Evolutionary conservation across 805 yeast genomes (phyloP).

Genomic region (Saturnispora mendoncae): DNA sequence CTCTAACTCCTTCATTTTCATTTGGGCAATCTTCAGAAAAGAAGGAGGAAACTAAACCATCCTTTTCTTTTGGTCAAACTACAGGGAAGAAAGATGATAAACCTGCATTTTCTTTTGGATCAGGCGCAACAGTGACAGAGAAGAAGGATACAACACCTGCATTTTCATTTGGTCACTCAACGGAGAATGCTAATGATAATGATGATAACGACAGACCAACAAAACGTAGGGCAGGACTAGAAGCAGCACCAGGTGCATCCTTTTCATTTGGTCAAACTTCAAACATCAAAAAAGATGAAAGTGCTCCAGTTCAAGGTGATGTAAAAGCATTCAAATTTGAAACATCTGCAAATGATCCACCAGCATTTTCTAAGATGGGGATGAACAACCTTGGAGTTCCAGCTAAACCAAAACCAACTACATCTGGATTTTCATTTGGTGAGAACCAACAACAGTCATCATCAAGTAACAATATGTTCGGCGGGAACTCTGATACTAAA

Average conservation of each 20-base stretch:
- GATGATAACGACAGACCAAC: no score
- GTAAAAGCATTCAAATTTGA: conserved; percentile 2
- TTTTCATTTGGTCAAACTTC: conserved; percentile 12
- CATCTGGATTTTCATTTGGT: conserved; percentile 1
- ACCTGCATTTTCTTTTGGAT: conserved; percentile 8
- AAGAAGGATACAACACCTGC: conserved; percentile 1
- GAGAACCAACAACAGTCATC: not conserved
- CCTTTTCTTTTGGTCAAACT: conserved; percentile 11
- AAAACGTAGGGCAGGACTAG: no score
- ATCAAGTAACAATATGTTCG: not conserved
- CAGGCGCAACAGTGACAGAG: not conserved
- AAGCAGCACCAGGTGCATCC: not conserved
- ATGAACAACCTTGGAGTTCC: not conserved
- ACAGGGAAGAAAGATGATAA: not conserved
- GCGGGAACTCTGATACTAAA: not conserved
- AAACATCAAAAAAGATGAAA: not conserved
- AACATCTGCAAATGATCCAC: not conserved
- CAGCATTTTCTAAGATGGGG: not conserved
- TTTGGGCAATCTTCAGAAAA: conserved; percentile 1
- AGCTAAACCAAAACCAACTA: not conserved
- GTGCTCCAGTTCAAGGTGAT: not conserved
- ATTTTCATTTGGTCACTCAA: conserved; percentile 3
- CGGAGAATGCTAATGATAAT: no score
- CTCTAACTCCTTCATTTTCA: not conserved
- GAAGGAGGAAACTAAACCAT: not conserved